Percentiles rank a stretch among this genome's conserved stretches.
These are phyloP conservation scores for Rhodosporidiobolus odoratus DNA, from an alignment of 768 basidiomycete species.

Conservation along the genomic window DNA sequence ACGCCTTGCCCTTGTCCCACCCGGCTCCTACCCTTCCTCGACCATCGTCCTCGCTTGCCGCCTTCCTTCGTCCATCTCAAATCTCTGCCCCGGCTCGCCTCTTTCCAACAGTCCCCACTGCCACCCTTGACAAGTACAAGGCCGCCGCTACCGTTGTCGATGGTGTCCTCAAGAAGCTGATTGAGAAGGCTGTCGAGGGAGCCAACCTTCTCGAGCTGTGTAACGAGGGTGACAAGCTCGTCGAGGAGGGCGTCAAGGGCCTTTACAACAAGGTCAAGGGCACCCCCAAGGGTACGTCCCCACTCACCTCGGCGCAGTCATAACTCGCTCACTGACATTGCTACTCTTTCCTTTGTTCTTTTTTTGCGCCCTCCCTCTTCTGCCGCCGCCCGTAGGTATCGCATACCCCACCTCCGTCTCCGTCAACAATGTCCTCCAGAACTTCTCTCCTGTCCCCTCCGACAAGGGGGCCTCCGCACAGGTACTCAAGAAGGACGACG, in stretches of 20 bases:
- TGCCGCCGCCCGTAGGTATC: conserved; percentile 56
- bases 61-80: neutral
- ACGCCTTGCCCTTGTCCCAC: neutral
- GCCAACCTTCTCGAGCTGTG: conserved; percentile 83
- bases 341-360: neutral
- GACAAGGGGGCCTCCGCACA: conserved; percentile 49
- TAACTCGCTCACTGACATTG: neutral
- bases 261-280: conserved; percentile 95
- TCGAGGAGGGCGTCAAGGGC: conserved; percentile 74
- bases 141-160: conserved; percentile 87
- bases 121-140: conserved; percentile 53
- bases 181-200: conserved; percentile 69
- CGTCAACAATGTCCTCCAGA: conserved; percentile 80
- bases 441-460: conserved; percentile 92
- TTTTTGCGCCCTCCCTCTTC: neutral
- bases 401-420: conserved; percentile 92
- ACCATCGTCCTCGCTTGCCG: neutral
- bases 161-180: conserved; percentile 74
- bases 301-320: no score
- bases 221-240: conserved; percentile 83
- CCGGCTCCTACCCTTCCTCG: neutral
- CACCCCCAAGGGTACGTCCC: conserved; percentile 67
- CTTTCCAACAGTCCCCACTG: conserved; percentile 29
- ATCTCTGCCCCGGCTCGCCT: neutral
- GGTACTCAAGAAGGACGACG: conserved; percentile 72